Conservation (phyloP, 768 basidiomycete species). For the Pleurotus tuber-regium region DNA sequence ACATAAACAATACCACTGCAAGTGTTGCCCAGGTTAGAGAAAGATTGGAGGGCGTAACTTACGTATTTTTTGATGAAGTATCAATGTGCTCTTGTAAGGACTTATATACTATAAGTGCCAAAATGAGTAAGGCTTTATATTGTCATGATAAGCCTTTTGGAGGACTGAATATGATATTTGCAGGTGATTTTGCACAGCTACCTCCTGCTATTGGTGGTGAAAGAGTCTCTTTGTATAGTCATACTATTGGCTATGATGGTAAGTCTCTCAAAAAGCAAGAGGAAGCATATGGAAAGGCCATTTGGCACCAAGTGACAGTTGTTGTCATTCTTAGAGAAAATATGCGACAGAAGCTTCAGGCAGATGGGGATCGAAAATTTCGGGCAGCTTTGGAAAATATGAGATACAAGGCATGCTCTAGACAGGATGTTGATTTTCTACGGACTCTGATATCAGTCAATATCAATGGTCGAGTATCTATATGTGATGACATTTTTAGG, state of each 20-base stretch:
- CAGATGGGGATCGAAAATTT: constrained; percentile 14
- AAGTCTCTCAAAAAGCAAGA: constrained; percentile 13
- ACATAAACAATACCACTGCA: no score
- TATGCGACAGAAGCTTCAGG: constrained; percentile 23
- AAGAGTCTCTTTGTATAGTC: constrained; percentile 15
- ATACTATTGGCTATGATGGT: constrained; percentile 2
- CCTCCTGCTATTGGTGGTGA: constrained; percentile 19
- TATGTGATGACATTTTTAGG: constrained; percentile 21
- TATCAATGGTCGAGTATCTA: background rate
- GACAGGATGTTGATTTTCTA: constrained; percentile 33
- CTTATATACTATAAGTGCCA: constrained; percentile 26
- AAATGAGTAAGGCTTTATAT: constrained; percentile 20
- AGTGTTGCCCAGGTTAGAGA: no score
- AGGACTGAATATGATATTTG: constrained; percentile 33
- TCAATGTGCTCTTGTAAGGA: constrained; percentile 37
- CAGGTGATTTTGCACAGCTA: constrained; percentile 37
- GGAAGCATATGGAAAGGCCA: constrained; percentile 25
- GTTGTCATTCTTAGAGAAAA: constrained; percentile 30
- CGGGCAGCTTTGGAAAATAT: constrained; percentile 17
- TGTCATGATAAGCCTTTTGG: constrained; percentile 25
- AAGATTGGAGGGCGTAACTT: constrained; percentile 23
- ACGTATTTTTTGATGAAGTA: constrained; percentile 39
- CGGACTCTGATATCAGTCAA: constrained; percentile 18
- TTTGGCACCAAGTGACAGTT: no score
- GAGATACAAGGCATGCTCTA: no score